Evolutionary conservation across 1,284 basidiomycete genomes (phyloP).

Genomic region (Xanthoconium separans): DNA sequence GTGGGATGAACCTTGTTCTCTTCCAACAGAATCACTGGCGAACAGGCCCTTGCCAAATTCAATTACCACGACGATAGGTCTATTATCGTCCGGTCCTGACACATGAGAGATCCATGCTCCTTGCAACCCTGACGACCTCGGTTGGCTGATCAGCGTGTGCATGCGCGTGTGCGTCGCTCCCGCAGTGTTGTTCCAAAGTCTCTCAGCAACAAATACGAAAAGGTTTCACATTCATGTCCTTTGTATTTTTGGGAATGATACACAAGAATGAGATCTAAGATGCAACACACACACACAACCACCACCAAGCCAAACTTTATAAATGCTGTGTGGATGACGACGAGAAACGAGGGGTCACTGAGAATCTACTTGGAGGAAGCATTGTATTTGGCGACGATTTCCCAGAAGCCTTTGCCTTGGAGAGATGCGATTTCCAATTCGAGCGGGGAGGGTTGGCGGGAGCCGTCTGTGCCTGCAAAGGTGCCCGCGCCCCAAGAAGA

Average conservation of each 20-base stretch:
- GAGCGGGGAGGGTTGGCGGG: constrained; percentile 56
- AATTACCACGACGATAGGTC: neutral
- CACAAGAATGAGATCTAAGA: neutral
- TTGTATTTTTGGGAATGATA: neutral
- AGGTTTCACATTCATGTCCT: neutral
- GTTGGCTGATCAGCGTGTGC: no score
- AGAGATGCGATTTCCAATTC: constrained; percentile 66
- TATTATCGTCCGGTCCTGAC: neutral
- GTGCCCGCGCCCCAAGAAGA: constrained; percentile 78
- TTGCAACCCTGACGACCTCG: neutral
- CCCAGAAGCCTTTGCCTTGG: constrained; percentile 66
- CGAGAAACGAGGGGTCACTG: neutral
- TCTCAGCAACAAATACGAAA: no score
- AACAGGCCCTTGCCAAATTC: neutral
- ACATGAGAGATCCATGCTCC: neutral
- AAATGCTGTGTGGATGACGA: neutral
- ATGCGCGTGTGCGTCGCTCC: no score
- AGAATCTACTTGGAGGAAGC: constrained; percentile 15
- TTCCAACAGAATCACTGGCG: no score
- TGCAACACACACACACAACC: neutral
- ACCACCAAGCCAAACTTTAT: neutral
- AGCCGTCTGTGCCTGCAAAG: constrained; percentile 62
- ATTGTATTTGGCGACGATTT: constrained; percentile 42
- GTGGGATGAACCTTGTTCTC: no score
- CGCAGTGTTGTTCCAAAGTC: neutral